A percentile compares a stretch with the other conserved stretches of the same genome.
These are phyloP conservation scores for Panaeolus papilionaceus DNA, from an alignment of 768 basidiomycete species.

Conservation along the genomic window DNA sequence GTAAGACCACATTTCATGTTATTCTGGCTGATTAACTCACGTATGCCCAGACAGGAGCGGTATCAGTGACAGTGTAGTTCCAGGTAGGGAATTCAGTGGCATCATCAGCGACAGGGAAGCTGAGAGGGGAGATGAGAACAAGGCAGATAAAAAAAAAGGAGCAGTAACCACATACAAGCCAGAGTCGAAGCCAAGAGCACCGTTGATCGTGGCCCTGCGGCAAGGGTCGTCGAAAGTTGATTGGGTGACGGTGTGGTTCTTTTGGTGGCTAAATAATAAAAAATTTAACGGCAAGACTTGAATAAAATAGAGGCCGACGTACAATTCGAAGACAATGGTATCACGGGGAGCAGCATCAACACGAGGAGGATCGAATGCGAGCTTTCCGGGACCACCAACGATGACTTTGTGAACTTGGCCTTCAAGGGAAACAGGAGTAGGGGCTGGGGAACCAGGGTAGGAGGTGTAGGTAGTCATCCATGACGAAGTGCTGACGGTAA, in stretches of 20 bases:
- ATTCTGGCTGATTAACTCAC: slow-evolving; percentile 34
- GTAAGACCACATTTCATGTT: slow-evolving; percentile 10
- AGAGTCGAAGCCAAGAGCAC: slow-evolving; percentile 57
- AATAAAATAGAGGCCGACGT: slow-evolving; percentile 25
- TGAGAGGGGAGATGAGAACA: slow-evolving; percentile 20
- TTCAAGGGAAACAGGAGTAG: slow-evolving; percentile 54
- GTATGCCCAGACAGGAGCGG: slow-evolving; percentile 64
- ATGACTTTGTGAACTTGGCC: slow-evolving; percentile 58
- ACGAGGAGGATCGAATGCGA: slow-evolving; percentile 57
- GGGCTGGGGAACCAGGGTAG: slow-evolving; percentile 57
- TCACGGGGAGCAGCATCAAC: slow-evolving; percentile 60
- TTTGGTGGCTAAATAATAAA: slow-evolving; percentile 51
- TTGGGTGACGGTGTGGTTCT: slow-evolving; percentile 74
- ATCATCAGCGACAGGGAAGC: slow-evolving; percentile 47
- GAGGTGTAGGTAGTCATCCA: slow-evolving; percentile 68
- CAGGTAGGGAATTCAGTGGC: slow-evolving; percentile 58
- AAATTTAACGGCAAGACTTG: background rate
- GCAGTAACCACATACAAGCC: slow-evolving; percentile 52
- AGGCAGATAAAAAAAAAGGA: background rate
- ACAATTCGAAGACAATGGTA: slow-evolving; percentile 67
- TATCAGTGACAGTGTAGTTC: slow-evolving; percentile 63
- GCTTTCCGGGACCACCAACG: slow-evolving; percentile 56
- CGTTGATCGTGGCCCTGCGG: slow-evolving; percentile 45
- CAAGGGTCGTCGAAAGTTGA: slow-evolving; percentile 68
- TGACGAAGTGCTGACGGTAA: slow-evolving; percentile 47